Base-by-base conservation (phyloP, 768 basidiomycete genomes). In the Calocera viscosa region DNA sequence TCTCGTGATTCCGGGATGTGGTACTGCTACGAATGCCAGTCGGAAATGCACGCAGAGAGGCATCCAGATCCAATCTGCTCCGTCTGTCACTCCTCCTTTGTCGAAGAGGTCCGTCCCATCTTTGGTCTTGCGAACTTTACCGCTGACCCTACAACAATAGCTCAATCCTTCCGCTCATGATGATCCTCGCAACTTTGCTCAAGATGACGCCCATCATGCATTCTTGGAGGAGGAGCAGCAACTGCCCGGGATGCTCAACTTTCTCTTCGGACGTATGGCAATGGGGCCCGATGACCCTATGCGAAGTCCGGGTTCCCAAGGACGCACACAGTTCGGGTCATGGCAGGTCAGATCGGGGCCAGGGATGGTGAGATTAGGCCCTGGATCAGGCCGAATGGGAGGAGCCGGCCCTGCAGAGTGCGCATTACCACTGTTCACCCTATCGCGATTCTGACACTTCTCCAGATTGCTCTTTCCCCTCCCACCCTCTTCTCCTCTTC, bases 41-140 rank as follows among this genome's bases (percentile, higher is more conserved):
- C 53, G 30, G 53, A 60, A 26, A 60, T 60, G 53, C 53, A 60
- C 30, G 53, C 22, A 32, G 53, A 60, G 53, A 60, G 14, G 53
- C 53, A 60, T 60, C 53, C 53, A 60, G 24, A 60, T 60, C 53
- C 53, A 28, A 60, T 60, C 2, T 60, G 53, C 53, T 60, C 53
- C 24, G 26, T 14, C 5, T 60, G 53, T 22, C 53, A 60, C 22
- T 60, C 53, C 14, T 60, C 53, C 53, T 60, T 60, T 60, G 53
- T 60, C 11, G 53, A 60, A 32, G 14, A 60, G 53, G 53, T 60
- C 26, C 16, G 53, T 60, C 53, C 30, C 43, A 7, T 10, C 30
- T 26, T 10, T n/a, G 24, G 2, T 26, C 26, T 10, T 2, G 26
- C 16, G 14, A 19, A 47, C 24, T 16, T 5, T 2, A 60, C 10